A percentile compares a stretch with the other conserved stretches of the same genome.
These are phyloP conservation scores for Coccomyxa subellipsoidea DNA, from an alignment of 163 green algal genomes.

Conservation along the genomic window DNA sequence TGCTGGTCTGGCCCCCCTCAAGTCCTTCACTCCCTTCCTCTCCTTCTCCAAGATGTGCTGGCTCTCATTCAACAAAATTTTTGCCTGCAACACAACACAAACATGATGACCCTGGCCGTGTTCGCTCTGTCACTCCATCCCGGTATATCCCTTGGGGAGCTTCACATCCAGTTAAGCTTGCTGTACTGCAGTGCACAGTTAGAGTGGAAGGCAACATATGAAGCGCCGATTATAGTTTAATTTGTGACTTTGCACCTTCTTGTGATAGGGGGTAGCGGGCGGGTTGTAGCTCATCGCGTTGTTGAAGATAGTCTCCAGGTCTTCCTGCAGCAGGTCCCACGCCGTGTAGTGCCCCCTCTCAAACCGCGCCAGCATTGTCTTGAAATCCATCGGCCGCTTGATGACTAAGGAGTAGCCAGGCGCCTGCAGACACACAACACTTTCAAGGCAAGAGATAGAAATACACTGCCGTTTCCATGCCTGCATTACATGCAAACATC, in stretches of 20 bases:
- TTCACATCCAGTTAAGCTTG: too few species aligned
- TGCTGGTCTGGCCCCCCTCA: neutral
- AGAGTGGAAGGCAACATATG: too few species aligned
- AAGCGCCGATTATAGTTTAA: too few species aligned
- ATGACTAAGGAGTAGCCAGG: slow-evolving; percentile 64
- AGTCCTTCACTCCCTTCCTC: neutral
- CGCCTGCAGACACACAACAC: slow-evolving; percentile 30
- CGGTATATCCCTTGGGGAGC: too few species aligned
- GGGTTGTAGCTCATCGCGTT: slow-evolving; percentile 72
- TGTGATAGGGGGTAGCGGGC: slow-evolving; percentile 40
- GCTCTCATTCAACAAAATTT: neutral
- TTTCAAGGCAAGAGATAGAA: neutral
- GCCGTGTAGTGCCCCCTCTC: slow-evolving; percentile 29
- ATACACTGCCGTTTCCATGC: too few species aligned
- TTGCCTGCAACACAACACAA: neutral
- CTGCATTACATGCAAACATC: too few species aligned
- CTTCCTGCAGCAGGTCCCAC: slow-evolving; percentile 50
- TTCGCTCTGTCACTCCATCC: too few species aligned
- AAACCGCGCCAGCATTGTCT: slow-evolving; percentile 47
- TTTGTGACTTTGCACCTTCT: slow-evolving; percentile 24
- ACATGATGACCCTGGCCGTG: too few species aligned
- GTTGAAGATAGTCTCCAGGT: slow-evolving; percentile 68
- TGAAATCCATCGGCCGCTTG: slow-evolving; percentile 68
- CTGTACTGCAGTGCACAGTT: too few species aligned
- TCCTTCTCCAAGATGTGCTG: neutral